phyloP scores from a whole-genome alignment of 75 land plant genomes.

The Cryptomeria japonica region DNA sequence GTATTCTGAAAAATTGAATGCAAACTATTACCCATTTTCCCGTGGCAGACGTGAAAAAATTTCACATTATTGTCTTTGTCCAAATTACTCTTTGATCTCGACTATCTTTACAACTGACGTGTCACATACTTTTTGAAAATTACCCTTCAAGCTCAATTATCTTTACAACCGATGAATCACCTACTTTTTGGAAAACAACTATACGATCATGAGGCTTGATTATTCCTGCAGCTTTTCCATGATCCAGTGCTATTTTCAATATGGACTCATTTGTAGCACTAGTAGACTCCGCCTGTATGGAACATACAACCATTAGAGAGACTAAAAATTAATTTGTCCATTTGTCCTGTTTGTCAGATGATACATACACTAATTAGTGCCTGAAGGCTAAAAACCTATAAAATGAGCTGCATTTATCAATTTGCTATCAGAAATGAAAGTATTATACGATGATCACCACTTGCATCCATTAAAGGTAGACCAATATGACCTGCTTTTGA shows the following conservation, averaged over 20 bases:
- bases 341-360: neutral
- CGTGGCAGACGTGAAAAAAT: neutral
- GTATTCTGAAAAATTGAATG: neutral
- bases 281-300: constrained; percentile 14
- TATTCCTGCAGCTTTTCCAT: constrained; percentile 48
- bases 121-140: constrained; percentile 35
- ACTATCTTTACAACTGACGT: constrained; percentile 56
- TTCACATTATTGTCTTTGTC: neutral
- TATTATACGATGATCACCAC: neutral
- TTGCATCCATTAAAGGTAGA: neutral
- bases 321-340: neutral
- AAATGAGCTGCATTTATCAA: neutral
- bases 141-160: constrained; percentile 37
- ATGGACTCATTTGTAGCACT: constrained; percentile 43
- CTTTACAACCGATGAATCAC: constrained; percentile 56
- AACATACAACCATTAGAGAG: neutral
- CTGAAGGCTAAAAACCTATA: neutral
- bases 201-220: constrained; percentile 51
- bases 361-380: neutral
- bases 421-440: neutral
- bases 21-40: neutral
- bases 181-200: constrained; percentile 62
- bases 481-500: neutral
- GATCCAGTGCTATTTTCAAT: constrained; percentile 44
- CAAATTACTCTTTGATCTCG: constrained; percentile 25